Conservation (phyloP, 73 alveolate species). For the Tetrahymena borealis region DNA sequence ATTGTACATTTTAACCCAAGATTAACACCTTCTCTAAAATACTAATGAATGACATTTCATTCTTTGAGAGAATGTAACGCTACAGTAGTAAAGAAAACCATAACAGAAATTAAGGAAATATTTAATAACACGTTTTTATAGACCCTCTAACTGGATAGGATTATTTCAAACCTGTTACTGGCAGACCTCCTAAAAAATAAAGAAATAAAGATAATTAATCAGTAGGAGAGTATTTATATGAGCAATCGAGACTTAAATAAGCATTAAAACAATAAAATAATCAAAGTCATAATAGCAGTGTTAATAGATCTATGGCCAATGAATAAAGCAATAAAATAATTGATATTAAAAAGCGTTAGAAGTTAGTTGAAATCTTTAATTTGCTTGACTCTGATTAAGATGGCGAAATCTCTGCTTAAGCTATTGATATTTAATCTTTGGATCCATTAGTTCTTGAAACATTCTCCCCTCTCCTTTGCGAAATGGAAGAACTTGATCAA, state of each 20-base stretch:
- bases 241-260: not conserved
- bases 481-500: not conserved
- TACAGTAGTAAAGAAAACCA: not conserved
- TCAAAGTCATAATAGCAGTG: not conserved
- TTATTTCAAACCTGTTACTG: not conserved
- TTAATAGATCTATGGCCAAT: not conserved
- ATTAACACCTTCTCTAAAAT: not conserved
- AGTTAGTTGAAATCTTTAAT: not conserved
- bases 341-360: not conserved
- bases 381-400: not conserved
- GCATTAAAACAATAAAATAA: not conserved
- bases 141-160: not conserved
- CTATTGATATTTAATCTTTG: not conserved
- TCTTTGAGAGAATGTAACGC: not conserved
- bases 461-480: not conserved
- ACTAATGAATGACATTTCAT: not conserved
- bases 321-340: not conserved
- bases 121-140: not conserved
- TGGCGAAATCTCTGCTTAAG: not conserved
- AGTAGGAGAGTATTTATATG: not conserved
- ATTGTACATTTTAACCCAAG: not conserved
- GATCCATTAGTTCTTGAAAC: not conserved
- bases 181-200: not conserved
- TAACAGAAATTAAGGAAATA: not conserved
- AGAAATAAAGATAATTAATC: not conserved